Evolutionary conservation across 306 rosid species (phyloP), one percentile per base, ranked within the genome.

Genomic region (Acacia melanoxylon): DNA sequence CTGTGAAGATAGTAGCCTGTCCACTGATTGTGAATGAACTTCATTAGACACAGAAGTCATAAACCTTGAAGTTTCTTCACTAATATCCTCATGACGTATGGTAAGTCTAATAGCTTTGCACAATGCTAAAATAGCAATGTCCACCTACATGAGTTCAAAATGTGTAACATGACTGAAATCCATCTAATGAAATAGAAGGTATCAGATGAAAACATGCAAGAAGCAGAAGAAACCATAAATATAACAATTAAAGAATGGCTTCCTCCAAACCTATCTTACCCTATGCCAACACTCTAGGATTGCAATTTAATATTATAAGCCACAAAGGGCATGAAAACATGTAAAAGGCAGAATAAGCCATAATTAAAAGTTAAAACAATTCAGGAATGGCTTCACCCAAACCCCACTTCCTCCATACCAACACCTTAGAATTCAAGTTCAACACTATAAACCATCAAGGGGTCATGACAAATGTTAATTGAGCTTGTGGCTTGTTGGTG

Each of bases 41-140:
- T 90, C 89, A 51, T 82, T 63, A 16, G 82, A 88, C 77, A 85
- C 63, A 84, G 88, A 79, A 72, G 85, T 79, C 83, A 89, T 78
- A 59, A 83, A 89, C 81, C 89, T 84, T 19, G 86, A 83, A 74
- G 78, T 78, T 71, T 74, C 86, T 59, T 86, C 91, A 41, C 68
- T 56, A 25, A 85, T 83, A 45, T 68, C 88, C 75, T 82, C 78
- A 16, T 68, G 76, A 81, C 74, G 81, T 74, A 66, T 49, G 51
- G 85, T 62, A 61, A 88, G 84, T 91, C 98, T 90, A 63, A 89
- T 81, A 54, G 97, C 97, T 87, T 89, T 91, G 87, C 94, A 95
- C 84, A 95, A 72, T 75, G 98, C 87, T 68, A 91, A 85, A 81
- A 91, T 80, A 74, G 89, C 88, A 89, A 51, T 76, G 70, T 86